Base-by-base conservation (phyloP, 208 protist genomes). In the Blechomonas ayalai region DNA sequence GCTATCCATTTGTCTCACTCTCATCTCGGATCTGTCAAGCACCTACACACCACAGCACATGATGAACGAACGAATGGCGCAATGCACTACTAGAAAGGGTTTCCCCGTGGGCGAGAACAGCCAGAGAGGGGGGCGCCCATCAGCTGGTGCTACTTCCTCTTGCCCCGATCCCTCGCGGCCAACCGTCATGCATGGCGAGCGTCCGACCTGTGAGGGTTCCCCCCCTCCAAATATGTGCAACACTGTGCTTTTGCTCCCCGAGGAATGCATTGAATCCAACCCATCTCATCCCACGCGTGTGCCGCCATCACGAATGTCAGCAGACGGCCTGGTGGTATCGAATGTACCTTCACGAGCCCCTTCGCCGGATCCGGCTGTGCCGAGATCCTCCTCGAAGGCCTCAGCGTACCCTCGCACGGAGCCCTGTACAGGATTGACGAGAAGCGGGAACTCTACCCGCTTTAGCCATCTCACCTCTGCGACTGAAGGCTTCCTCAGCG, bases 21-120 rank as follows among this genome's bases (percentile, higher is more conserved):
- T 88, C 32, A 53, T 82, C 18, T 88, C 79, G 0, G 79, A 87
- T 40, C 41, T 79, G 18, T 67, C 67, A 20, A 22, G 44, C 2
- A 39, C 32, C 19, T 16, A 35, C 9, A 32, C 19, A 39, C 39
- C 12, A n/a, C n/a, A n/a, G n/a, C n/a, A n/a, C n/a, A n/a, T n/a
- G n/a, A n/a, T n/a, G n/a, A n/a, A n/a, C n/a, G n/a, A n/a, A n/a
- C n/a, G n/a, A n/a, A n/a, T n/a, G n/a, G n/a, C n/a, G n/a, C n/a
- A n/a, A n/a, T n/a, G n/a, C n/a, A n/a, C n/a, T n/a, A n/a, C n/a
- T n/a, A n/a, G n/a, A n/a, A n/a, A n/a, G n/a, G n/a, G n/a, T n/a
- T n/a, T n/a, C n/a, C n/a, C n/a, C n/a, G n/a, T n/a, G n/a, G n/a
- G n/a, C n/a, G n/a, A n/a, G n/a, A n/a, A n/a, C n/a, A n/a, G n/a